These are phyloP conservation scores for Mastigamoeba balamuthi DNA, from an alignment of 78 protist species.

Conservation along the genomic window DNA sequence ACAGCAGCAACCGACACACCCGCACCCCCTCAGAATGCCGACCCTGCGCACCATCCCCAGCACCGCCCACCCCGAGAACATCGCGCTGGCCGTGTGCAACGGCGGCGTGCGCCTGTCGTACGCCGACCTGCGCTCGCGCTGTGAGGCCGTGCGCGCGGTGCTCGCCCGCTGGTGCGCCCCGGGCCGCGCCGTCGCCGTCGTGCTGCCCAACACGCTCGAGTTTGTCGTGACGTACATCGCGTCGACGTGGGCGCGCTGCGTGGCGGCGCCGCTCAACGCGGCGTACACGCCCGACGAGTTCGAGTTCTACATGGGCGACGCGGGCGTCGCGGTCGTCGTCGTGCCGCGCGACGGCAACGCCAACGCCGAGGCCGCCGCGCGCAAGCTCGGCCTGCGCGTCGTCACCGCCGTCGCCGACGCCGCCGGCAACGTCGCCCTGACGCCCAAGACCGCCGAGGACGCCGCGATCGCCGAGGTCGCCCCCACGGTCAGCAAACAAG, in stretches of 20 bases:
- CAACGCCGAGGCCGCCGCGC: slow-evolving; percentile 19
- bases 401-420: neutral
- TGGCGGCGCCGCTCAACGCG: slow-evolving; percentile 52
- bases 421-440: neutral
- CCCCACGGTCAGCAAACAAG: neutral
- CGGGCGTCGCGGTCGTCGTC: slow-evolving; percentile 28
- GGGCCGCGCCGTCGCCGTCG: neutral
- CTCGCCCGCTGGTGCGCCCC: too few relatives aligned
- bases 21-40: too few relatives aligned
- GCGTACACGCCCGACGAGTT: slow-evolving; percentile 41
- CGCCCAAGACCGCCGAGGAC: neutral
- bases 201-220: neutral
- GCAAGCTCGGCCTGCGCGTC: slow-evolving; percentile 15
- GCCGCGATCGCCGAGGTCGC: neutral
- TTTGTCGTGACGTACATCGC: neutral
- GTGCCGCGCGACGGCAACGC: slow-evolving; percentile 31
- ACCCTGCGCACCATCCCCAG: too few relatives aligned
- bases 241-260: slow-evolving; percentile 20
- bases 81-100: too few relatives aligned
- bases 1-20: too few relatives aligned
- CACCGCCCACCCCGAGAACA: too few relatives aligned
- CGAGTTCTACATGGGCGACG: slow-evolving; percentile 43
- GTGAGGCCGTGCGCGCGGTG: too few relatives aligned
- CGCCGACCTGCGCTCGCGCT: too few relatives aligned
- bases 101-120: too few relatives aligned